Conservation (phyloP, 2,329 filamentous ascomycete genomes). For the Nemania sp. region DNA sequence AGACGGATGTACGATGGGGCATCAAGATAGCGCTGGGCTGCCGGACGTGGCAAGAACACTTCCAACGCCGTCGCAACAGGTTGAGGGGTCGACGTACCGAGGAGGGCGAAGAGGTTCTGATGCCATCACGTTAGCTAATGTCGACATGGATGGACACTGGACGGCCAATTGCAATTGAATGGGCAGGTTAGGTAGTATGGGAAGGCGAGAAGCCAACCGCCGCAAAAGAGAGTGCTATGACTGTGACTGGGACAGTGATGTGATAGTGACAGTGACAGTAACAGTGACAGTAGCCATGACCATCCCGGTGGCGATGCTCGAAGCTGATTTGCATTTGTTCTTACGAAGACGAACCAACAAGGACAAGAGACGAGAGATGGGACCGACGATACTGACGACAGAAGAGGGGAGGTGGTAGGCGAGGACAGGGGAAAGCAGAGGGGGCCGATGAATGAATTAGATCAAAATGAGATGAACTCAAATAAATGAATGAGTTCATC, state of each 20-base stretch:
- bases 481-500: constrained; percentile 1
- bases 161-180: constrained; percentile 20
- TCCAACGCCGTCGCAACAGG: constrained; percentile 33
- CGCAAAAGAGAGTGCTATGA: neutral
- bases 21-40: neutral
- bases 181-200: too few relatives aligned
- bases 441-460: constrained; percentile 4
- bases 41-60: constrained; percentile 18
- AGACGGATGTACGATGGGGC: neutral
- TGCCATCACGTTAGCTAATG: constrained; percentile 35
- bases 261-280: too few relatives aligned
- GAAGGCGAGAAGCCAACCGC: neutral
- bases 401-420: neutral
- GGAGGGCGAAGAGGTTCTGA: constrained; percentile 96
- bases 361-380: too few relatives aligned
- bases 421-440: neutral
- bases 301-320: neutral
- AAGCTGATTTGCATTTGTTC: neutral
- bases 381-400: neutral
- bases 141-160: neutral
- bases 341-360: too few relatives aligned
- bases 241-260: too few relatives aligned
- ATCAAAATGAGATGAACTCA: neutral
- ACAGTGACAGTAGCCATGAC: too few relatives aligned
- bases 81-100: constrained; percentile 70